Base-by-base conservation (phyloP, 208 protist genomes). In the Acanthamoeba lenticulata region DNA sequence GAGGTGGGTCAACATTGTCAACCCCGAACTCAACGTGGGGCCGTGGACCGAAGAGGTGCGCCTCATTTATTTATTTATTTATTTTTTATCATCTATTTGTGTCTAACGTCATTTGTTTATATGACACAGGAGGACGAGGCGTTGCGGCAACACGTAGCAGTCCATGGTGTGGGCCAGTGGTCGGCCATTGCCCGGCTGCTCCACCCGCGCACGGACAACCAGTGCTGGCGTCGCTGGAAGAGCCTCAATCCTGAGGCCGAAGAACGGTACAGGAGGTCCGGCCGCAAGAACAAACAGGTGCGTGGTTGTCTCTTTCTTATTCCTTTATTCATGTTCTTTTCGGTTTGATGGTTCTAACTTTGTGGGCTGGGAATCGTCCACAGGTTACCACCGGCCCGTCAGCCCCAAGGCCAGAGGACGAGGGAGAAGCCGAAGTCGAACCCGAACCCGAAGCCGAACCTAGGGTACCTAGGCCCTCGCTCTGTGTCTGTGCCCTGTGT, bases 211-310 rank as follows among this genome's bases (percentile, higher is more conserved):
- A 97, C 97, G 21, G 97, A 97, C 88, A 97, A 97, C 91, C 97
- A 97, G 67, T 97, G 96, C 90, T 97, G 97, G 97, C 90, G 96
- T 27, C 29, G 97, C 34, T 97, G 96, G 96, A 97, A 97, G 65
- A 49, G 55, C 36, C 17, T 97, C 7, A 97, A 96, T 21, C 69
- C 52, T 3, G 90, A 77, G 1, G 19, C 9, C 15, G 95, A 96
- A 83, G 13, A 77, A 88, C 42, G n/a, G n/a, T 96, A 96, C 44
- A 83, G 62, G 45, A 85, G 67, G 45, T 34, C 21, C 32, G 72
- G 96, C 2, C 21, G 90, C 65, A 52, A 34, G 60, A 40, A 62
- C 72, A 11, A 32, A 74, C 40, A 69, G 55, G 55, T 93, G n/a
- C n/a, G n/a, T n/a, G n/a, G n/a, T n/a, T n/a, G n/a, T n/a, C n/a